Base-by-base conservation (phyloP, 2,329 filamentous ascomycete genomes). In the Trichophyton simii region DNA sequence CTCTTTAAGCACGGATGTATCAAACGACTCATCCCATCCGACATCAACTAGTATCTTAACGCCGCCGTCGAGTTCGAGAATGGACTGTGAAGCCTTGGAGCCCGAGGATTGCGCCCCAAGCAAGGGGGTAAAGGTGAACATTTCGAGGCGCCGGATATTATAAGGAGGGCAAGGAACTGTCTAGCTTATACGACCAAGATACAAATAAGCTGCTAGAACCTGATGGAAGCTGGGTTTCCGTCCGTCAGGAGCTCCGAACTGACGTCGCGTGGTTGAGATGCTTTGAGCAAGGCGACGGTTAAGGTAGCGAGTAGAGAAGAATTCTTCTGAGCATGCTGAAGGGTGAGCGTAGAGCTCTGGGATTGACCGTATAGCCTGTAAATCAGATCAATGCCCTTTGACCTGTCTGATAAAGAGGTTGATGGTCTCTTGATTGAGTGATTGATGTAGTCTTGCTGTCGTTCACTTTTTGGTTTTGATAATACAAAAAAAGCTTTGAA, bases 91-190 rank as follows among this genome's bases (percentile, higher is more conserved):
- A 50, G 92, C 91, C 62, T 86, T 81, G 55, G 90, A 94, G 66
- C 88, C 84, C 3, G 72, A 72, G 59, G 89, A 91, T 70, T 95
- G 89, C 64, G 94, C 92, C 72, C 94, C 94, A 68, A 96, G 86
- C 62, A 99, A 80, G 55, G 94, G 86, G 70, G 88, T 95, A 76
- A 97, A 96, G 66, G 88, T 95, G 80, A 99, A 97, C 94, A 99
- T 99, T 28, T 63, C 69, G 61, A 50, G 60, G 55, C 52, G 25
- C 7, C 20, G 2, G 25, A 22, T 28, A 18, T 11, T 20, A 52
- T 44, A 20, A 38, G 25, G n/a, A 20, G 25, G n/a, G 7, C n/a
- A 25, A 15, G 6, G n/a, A 42, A n/a, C 7, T n/a, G 28, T 36
- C 15, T 36, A 8, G 1, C 34, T 18, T 44, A 25, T 50, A 55